These are phyloP conservation scores for Misopates orontium DNA, from an alignment of 257 asterid genomes.

Conservation along the genomic window DNA sequence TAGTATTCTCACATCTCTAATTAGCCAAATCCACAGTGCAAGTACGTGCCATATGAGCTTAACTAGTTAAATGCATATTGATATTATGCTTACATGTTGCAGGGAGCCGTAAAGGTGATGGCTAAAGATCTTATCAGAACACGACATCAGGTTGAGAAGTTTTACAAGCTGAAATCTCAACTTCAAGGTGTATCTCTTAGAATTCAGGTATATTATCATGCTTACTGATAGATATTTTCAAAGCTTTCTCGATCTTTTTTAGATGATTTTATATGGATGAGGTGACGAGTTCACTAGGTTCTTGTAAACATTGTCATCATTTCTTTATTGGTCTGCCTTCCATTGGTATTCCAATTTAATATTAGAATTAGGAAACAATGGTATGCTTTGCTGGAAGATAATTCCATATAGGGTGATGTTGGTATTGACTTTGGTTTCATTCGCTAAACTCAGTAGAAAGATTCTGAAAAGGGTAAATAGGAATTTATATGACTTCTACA, in stretches of 20 bases:
- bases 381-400: neutral
- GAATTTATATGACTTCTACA: neutral
- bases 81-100: slow-evolving; percentile 33
- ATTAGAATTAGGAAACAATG: slow-evolving; percentile 1
- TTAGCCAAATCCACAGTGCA: neutral
- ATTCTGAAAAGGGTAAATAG: neutral
- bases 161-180: slow-evolving; percentile 95
- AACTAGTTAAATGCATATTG: slow-evolving; percentile 25
- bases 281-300: neutral
- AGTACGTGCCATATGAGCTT: slow-evolving; percentile 7
- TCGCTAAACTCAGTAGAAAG: neutral
- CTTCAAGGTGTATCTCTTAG: slow-evolving; percentile 98
- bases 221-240: neutral
- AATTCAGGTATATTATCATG: slow-evolving; percentile 63
- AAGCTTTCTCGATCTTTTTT: neutral
- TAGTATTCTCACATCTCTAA: too few species aligned
- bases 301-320: too few species aligned
- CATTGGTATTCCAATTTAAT: slow-evolving; percentile 14
- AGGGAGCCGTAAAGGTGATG: slow-evolving; percentile 99
- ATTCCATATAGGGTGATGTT: neutral
- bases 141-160: slow-evolving; percentile 90
- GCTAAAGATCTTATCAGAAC: slow-evolving; percentile 99
- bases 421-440: neutral
- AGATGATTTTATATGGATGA: slow-evolving; percentile 16
- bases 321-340: neutral